Evolutionary conservation across 2,329 filamentous ascomycete genomes (phyloP).

Genomic region (Clonostachys chloroleuca): DNA sequence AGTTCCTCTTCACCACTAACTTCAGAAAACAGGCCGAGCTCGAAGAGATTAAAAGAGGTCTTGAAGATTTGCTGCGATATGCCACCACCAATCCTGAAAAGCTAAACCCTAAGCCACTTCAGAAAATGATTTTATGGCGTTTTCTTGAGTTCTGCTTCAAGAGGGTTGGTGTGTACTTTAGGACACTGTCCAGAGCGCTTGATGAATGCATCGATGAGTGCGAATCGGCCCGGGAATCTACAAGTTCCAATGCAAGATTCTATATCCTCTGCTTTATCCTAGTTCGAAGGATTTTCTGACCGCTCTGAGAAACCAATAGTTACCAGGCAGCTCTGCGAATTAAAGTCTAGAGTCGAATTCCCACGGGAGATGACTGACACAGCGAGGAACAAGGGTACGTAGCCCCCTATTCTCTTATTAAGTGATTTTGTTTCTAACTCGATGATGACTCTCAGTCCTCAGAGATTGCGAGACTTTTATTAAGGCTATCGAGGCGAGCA

Average conservation of each 20-base stretch:
- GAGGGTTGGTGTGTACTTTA: constrained; percentile 4
- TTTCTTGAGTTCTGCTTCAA: constrained; percentile 4
- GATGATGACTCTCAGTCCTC: constrained; percentile 4
- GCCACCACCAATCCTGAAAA: constrained; percentile 4
- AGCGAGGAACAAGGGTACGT: too few species aligned
- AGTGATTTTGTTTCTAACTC: too few species aligned
- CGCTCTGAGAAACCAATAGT: background rate
- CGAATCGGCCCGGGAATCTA: background rate
- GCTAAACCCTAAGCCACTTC: background rate
- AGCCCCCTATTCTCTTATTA: too few species aligned
- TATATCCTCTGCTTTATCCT: too few species aligned
- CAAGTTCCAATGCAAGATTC: background rate
- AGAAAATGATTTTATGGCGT: constrained; percentile 6
- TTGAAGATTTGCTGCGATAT: constrained; percentile 3
- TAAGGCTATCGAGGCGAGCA: constrained; percentile 4
- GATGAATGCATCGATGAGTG: background rate
- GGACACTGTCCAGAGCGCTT: background rate
- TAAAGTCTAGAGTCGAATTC: background rate
- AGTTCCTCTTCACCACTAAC: constrained; percentile 7
- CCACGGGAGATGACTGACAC: too few species aligned
- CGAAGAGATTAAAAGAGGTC: constrained; percentile 1
- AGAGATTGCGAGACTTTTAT: constrained; percentile 9
- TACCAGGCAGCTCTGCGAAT: background rate
- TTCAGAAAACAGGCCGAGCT: constrained; percentile 2
- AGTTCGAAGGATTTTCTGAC: background rate